These are phyloP conservation scores for Escallonia herrerae DNA, from an alignment of 129 eudicot genomes.

Conservation along the genomic window DNA sequence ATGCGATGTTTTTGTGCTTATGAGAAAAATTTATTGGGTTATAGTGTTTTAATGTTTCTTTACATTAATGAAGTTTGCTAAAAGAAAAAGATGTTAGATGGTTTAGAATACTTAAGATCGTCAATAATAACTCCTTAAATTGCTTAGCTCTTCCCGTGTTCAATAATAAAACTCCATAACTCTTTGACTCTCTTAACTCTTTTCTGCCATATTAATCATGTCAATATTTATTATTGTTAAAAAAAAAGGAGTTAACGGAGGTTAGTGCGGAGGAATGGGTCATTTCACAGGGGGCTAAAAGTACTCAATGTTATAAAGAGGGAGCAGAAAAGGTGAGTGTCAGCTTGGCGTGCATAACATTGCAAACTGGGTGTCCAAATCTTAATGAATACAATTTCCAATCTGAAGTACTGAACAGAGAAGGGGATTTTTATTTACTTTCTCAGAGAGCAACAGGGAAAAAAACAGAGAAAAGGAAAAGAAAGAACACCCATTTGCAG, in stretches of 20 bases:
- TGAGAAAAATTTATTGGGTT: too few species aligned
- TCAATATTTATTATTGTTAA: not conserved
- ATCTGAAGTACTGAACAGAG: conserved; percentile 20
- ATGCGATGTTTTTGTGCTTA: too few species aligned
- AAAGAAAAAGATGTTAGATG: too few species aligned
- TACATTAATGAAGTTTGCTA: too few species aligned
- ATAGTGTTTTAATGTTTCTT: too few species aligned
- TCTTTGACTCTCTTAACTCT: too few species aligned
- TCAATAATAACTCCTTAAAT: too few species aligned
- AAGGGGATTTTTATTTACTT: not conserved
- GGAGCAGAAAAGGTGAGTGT: conserved; percentile 50
- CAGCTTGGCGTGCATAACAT: conserved; percentile 68
- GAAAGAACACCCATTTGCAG: not conserved
- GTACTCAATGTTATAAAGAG: conserved; percentile 9
- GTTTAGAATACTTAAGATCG: too few species aligned
- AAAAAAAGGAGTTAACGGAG: not conserved
- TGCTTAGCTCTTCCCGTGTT: too few species aligned
- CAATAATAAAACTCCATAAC: too few species aligned
- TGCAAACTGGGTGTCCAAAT: conserved; percentile 48
- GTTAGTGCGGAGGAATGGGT: not conserved
- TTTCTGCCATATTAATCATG: conserved; percentile 8
- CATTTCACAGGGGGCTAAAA: conserved; percentile 3
- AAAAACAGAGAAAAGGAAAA: conserved; percentile 2
- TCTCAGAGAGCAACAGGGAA: conserved; percentile 9
- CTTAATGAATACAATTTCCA: conserved; percentile 28